A percentile compares a stretch with the other conserved stretches of the same genome.
phyloP scores from a whole-genome alignment of 495 filamentous ascomycete genomes.

The Penicillium macrosclerotiorum region DNA sequence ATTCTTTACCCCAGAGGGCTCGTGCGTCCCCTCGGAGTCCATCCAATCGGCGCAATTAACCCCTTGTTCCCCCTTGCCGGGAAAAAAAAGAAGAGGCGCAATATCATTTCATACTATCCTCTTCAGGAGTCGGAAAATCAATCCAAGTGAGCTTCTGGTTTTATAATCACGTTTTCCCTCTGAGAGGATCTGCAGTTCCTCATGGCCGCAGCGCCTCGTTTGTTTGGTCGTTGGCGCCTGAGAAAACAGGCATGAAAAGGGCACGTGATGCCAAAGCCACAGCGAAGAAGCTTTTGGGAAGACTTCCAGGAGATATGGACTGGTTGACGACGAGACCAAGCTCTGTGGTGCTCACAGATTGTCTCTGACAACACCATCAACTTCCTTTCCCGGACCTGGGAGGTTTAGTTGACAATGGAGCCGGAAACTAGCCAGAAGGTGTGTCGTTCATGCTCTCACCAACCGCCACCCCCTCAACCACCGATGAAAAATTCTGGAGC shows the following conservation, averaged over 20 bases:
- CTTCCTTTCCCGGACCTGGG: neutral
- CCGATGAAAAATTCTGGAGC: neutral
- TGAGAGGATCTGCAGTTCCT: too few relatives aligned
- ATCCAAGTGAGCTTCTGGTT: too few relatives aligned
- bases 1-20: slow-evolving; percentile 6
- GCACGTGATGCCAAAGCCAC: slow-evolving; percentile 3
- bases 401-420: slow-evolving; percentile 9
- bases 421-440: slow-evolving; percentile 16
- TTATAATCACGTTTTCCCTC: too few relatives aligned
- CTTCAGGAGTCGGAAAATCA: too few relatives aligned
- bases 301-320: neutral
- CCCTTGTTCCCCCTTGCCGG: slow-evolving; percentile 1
- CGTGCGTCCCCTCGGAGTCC: neutral
- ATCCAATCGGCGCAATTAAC: slow-evolving; percentile 8
- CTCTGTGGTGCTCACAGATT: neutral
- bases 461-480: too few relatives aligned
- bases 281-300: neutral
- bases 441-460: too few relatives aligned
- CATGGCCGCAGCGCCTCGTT: too few relatives aligned
- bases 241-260: slow-evolving; percentile 3
- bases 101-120: too few relatives aligned
- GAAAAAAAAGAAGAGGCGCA: too few relatives aligned
- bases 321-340: neutral
- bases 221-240: too few relatives aligned
- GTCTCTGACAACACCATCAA: too few relatives aligned